Conservation (phyloP, 2,329 filamentous ascomycete species). For the Phaeoacremonium minimum region DNA sequence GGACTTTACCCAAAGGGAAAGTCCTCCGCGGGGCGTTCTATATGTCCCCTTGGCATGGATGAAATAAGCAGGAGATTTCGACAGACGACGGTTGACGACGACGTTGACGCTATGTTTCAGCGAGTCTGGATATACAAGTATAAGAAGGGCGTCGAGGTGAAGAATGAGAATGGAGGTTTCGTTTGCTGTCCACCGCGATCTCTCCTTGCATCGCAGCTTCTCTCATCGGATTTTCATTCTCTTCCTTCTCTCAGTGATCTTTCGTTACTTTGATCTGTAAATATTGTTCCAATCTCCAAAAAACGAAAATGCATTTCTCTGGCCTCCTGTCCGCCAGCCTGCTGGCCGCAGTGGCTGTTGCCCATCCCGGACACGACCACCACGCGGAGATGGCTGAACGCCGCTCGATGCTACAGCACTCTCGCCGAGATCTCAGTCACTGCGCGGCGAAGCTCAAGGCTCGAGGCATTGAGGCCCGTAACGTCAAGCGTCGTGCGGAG, state of each 20-base stretch:
- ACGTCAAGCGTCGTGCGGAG: slow-evolving; percentile 28
- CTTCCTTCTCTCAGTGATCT: not conserved
- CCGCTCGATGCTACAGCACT: slow-evolving; percentile 26
- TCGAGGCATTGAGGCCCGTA: slow-evolving; percentile 28
- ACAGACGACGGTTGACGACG: not conserved
- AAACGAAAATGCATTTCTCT: slow-evolving; percentile 17
- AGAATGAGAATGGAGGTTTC: too few species aligned
- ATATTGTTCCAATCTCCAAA: not conserved
- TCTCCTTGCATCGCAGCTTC: not conserved
- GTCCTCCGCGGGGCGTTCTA: not conserved
- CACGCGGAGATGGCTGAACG: slow-evolving; percentile 34
- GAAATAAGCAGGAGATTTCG: too few species aligned
- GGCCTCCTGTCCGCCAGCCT: slow-evolving; percentile 14
- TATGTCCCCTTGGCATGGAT: not conserved
- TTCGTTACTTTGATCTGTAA: too few species aligned
- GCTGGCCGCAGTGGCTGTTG: slow-evolving; percentile 15
- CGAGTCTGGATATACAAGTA: too few species aligned
- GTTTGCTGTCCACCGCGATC: too few species aligned
- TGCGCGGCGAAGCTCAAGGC: slow-evolving; percentile 32
- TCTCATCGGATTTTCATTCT: not conserved
- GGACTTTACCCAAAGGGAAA: too few species aligned
- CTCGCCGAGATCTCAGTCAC: slow-evolving; percentile 26
- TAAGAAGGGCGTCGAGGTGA: too few species aligned
- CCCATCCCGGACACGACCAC: slow-evolving; percentile 37
- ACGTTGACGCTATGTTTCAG: not conserved